phyloP scores from a whole-genome alignment of 148 eudicot species.

The Euryodendron excelsum region DNA sequence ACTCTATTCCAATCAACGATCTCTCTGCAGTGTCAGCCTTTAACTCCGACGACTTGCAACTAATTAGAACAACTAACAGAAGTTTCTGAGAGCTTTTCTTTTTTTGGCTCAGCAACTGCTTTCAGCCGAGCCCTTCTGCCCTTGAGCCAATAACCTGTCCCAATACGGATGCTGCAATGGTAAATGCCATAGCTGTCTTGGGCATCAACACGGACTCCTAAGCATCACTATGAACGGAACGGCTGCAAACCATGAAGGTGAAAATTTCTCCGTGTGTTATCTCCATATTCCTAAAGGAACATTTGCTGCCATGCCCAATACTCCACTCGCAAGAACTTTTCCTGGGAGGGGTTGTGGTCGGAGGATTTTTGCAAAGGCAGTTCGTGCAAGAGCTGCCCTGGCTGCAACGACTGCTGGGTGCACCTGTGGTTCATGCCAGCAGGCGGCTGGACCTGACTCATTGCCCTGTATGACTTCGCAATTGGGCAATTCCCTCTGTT shows the following conservation, averaged over 20 bases:
- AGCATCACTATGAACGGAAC: conserved; percentile 84
- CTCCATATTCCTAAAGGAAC: conserved; percentile 74
- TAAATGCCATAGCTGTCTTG: conserved; percentile 65
- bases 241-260: conserved; percentile 67
- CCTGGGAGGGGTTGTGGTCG: conserved; percentile 69
- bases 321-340: conserved; percentile 58
- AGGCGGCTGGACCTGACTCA: conserved; percentile 53
- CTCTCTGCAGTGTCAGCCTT: too few relatives aligned
- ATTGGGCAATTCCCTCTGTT: conserved; percentile 70
- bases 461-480: conserved; percentile 73
- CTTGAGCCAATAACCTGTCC: conserved; percentile 77
- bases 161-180: conserved; percentile 65
- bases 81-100: conserved; percentile 10
- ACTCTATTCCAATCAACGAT: too few relatives aligned
- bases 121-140: conserved; percentile 62
- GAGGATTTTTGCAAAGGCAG: conserved; percentile 54
- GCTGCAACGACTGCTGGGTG: conserved; percentile 73
- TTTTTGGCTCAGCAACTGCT: conserved; percentile 29
- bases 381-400: conserved; percentile 70
- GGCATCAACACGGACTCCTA: conserved; percentile 73
- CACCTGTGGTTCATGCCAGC: conserved; percentile 58
- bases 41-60: too few relatives aligned
- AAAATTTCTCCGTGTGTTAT: conserved; percentile 69
- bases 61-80: background rate
- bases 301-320: conserved; percentile 67